A percentile compares a stretch with the other conserved stretches of the same genome.
Evolutionary conservation across 2,329 filamentous ascomycete genomes (phyloP).

Genomic region (Amphichorda felina): DNA sequence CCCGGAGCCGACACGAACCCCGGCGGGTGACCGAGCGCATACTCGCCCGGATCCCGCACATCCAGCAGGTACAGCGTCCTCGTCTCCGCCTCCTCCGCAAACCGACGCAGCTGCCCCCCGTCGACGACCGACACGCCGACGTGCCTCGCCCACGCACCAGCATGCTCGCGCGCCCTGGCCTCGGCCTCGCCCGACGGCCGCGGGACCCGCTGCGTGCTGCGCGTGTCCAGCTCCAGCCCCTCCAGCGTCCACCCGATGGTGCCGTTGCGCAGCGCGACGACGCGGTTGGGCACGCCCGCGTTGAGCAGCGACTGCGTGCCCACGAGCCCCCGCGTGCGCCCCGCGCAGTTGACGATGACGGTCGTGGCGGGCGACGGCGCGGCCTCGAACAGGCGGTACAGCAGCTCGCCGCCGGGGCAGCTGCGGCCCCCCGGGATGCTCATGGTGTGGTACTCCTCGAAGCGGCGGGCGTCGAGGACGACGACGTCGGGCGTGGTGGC

Average conservation of each 20-base stretch:
- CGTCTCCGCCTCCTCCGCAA: conserved; percentile 5
- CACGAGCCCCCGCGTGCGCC: conserved; percentile 17
- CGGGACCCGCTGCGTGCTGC: conserved; percentile 8
- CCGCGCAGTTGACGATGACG: conserved; percentile 17
- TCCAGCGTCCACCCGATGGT: conserved; percentile 18
- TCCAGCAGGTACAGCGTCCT: conserved; percentile 15
- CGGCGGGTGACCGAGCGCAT: conserved; percentile 10
- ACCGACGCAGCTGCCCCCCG: conserved; percentile 6
- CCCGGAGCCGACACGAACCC: conserved; percentile 16
- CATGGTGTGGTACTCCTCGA: conserved; percentile 17
- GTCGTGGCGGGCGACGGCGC: conserved; percentile 12
- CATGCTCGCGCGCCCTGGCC: conserved; percentile 5
- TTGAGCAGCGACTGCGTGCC: conserved; percentile 17
- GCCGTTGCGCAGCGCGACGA: conserved; percentile 15
- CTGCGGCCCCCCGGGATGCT: conserved; percentile 17
- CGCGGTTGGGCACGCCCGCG: conserved; percentile 12
- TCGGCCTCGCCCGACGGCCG: conserved; percentile 5
- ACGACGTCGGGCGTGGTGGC: conserved; percentile 10
- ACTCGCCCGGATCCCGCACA: conserved; percentile 16
- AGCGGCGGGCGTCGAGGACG: conserved; percentile 16
- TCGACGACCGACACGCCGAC: conserved; percentile 12
- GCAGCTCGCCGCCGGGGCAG: conserved; percentile 16
- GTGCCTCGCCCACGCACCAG: conserved; percentile 6
- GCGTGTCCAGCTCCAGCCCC: conserved; percentile 12
- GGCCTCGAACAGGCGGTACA: conserved; percentile 16